Conservation (phyloP, 2,329 filamentous ascomycete species). For the Aspergillus candidus region DNA sequence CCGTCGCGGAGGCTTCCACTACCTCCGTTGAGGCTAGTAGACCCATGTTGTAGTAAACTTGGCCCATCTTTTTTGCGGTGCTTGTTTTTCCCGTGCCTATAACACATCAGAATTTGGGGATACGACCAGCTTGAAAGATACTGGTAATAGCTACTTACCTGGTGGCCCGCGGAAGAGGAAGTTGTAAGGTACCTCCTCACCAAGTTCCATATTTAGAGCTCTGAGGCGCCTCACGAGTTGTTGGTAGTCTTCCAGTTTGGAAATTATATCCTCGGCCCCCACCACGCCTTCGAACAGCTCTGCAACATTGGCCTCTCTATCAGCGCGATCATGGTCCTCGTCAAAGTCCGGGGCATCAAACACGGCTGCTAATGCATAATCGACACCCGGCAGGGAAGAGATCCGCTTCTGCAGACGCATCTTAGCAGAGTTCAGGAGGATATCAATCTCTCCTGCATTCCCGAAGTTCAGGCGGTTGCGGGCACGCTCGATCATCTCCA, state of each 20-base stretch:
- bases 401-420: slow-evolving; percentile 43
- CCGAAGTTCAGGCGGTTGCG: slow-evolving; percentile 62
- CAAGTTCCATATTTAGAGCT: slow-evolving; percentile 48
- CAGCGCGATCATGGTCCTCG: slow-evolving; percentile 51
- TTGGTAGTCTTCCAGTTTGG: slow-evolving; percentile 51
- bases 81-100: slow-evolving; percentile 66
- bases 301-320: slow-evolving; percentile 45
- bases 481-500: slow-evolving; percentile 56
- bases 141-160: slow-evolving; percentile 38
- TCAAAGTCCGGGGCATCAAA: slow-evolving; percentile 48
- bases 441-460: slow-evolving; percentile 70
- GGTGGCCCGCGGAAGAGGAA: slow-evolving; percentile 64
- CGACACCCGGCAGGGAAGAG: slow-evolving; percentile 4
- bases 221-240: slow-evolving; percentile 48
- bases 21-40: slow-evolving; percentile 57
- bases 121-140: not conserved
- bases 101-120: not conserved
- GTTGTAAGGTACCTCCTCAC: slow-evolving; percentile 57
- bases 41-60: slow-evolving; percentile 69
- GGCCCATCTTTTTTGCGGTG: slow-evolving; percentile 66
- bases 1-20: slow-evolving; percentile 60
- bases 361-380: not conserved
- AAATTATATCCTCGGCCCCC: slow-evolving; percentile 52
- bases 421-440: slow-evolving; percentile 56
- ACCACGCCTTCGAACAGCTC: slow-evolving; percentile 55